Evolutionary conservation across 768 basidiomycete species (phyloP).

Genomic region (Lyophyllum semitale): DNA sequence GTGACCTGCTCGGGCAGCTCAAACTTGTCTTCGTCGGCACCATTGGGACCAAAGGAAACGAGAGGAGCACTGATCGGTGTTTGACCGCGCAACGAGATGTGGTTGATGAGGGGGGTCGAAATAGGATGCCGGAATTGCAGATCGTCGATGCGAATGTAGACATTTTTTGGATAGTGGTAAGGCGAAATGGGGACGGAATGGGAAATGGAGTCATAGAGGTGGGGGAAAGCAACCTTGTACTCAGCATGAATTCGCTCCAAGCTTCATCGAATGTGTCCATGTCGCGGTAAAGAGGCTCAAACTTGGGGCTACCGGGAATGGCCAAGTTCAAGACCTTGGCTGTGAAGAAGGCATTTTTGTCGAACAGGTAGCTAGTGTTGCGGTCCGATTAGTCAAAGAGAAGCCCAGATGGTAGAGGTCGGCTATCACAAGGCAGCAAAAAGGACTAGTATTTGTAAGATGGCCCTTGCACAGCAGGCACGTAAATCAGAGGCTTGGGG

Average conservation of each 20-base stretch:
- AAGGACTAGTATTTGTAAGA: constrained; percentile 93
- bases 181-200: constrained; percentile 90
- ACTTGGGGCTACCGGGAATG: constrained; percentile 97
- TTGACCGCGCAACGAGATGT: constrained; percentile 88
- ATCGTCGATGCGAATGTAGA: constrained; percentile 98
- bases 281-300: constrained; percentile 95
- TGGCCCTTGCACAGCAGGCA: constrained; percentile 88
- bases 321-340: constrained; percentile 96
- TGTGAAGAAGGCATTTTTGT: too few relatives aligned
- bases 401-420: too few relatives aligned
- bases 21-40: constrained; percentile 84
- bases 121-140: constrained; percentile 97
- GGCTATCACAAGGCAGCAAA: too few relatives aligned
- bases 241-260: constrained; percentile 99
- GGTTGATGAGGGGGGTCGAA: constrained; percentile 99
- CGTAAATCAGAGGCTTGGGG: constrained; percentile 90
- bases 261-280: constrained; percentile 98
- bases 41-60: constrained; percentile 86
- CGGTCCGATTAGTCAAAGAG: too few relatives aligned
- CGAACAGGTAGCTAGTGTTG: constrained; percentile 97
- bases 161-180: constrained; percentile 93
- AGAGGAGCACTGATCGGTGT: constrained; percentile 81
- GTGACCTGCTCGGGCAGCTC: constrained; percentile 74
- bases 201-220: constrained; percentile 96
- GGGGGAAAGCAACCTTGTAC: constrained; percentile 99